Evolutionary conservation across 805 yeast genomes (phyloP), one percentile per base, ranked within the genome.

Genomic region (Clavispora santaluciae): DNA sequence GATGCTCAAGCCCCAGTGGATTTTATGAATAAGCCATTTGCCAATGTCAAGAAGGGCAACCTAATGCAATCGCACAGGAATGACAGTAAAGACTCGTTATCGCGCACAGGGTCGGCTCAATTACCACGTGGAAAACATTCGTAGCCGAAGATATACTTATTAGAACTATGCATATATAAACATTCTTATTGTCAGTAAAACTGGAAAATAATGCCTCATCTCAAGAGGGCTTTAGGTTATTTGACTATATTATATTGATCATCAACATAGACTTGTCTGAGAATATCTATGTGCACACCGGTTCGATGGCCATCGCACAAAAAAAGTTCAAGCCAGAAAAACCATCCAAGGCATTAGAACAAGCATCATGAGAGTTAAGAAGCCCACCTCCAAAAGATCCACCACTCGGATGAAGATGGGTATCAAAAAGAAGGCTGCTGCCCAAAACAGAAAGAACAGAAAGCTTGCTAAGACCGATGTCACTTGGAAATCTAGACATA

Each of bases 361-460:
- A 18, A 25, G 29, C 36, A 18, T 9, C 36, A 73, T 68, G 75
- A 73, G 73, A 67, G 72, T 72, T 43, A 66, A 73, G 67, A 67
- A 73, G 68, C 83, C 84, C 48, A 83, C 89, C 29, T 85, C 95
- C 45, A 93, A 91, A 68, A 81, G 98, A 69, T 75, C 81, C 39
- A 78, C 93, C 59, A 91, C 98, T 56, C 88, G 95, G 64, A 79
- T 90, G 86, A 81, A 89, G 59, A 96, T 90, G 64, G 99, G 99
- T 49, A 89, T 93, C 61, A 85, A 87, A 72, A 93, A 89, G 78
- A 93, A 93, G 68, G 90, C 95, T 3, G 78, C 91, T 31, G 96
- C 98, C 6, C 91, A 90, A 54, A 76, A 83, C 49, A 81, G 95
- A 65, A 93, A 93, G 60, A 84, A 86, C 61, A 77, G 74, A 54